These are phyloP conservation scores for Mycena polygramma DNA, from an alignment of 768 basidiomycete species.

Conservation along the genomic window DNA sequence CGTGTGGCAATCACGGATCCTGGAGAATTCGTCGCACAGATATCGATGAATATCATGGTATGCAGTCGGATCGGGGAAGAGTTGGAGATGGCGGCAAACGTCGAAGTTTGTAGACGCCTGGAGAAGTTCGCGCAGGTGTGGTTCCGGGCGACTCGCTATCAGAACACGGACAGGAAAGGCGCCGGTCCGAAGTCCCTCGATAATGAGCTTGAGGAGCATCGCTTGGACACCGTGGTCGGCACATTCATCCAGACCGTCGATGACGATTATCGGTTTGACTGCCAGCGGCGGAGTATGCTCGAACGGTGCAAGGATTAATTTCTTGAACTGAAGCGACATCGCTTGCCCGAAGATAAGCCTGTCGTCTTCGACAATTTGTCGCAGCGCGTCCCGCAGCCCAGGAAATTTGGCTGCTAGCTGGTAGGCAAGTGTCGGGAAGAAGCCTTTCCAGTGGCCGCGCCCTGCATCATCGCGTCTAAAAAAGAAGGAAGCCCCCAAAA, in stretches of 20 bases:
- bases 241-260: constrained; percentile 25
- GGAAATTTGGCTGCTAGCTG: constrained; percentile 40
- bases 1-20: neutral
- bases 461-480: constrained; percentile 45
- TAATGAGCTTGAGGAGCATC: constrained; percentile 4
- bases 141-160: constrained; percentile 15
- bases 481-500: constrained; percentile 49
- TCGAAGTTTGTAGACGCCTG: neutral
- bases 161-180: constrained; percentile 3
- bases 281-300: neutral
- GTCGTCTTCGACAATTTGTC: constrained; percentile 26
- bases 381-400: constrained; percentile 21
- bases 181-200: constrained; percentile 1
- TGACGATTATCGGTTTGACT: neutral
- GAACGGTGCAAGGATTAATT: constrained; percentile 35
- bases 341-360: constrained; percentile 32
- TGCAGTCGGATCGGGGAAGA: constrained; percentile 7
- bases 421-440: constrained; percentile 46
- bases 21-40: neutral
- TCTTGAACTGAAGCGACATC: constrained; percentile 31
- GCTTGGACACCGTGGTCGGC: neutral
- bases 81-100: constrained; percentile 7
- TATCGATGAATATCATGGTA: constrained; percentile 8
- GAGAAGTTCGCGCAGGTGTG: constrained; percentile 19
- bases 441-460: constrained; percentile 39